phyloP scores from a whole-genome alignment of 495 filamentous ascomycete genomes.

The Aspergillus egyptiacus region DNA sequence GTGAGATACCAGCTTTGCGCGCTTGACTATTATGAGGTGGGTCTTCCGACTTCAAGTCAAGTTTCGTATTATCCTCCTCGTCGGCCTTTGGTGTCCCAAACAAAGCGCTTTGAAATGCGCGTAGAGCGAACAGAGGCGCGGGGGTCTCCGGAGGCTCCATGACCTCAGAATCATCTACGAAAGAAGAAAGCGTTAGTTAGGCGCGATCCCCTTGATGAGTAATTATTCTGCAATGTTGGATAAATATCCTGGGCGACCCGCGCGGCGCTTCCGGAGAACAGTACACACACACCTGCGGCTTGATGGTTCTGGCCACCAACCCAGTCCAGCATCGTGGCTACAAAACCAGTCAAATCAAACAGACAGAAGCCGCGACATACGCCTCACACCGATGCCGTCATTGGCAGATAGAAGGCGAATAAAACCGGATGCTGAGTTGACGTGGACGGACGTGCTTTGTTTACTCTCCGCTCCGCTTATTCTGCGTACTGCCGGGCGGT shows the following conservation, averaged over 20 bases:
- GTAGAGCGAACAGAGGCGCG: slow-evolving; percentile 86
- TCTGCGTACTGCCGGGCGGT: slow-evolving; percentile 16
- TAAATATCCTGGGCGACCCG: neutral
- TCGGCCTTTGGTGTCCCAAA: slow-evolving; percentile 75
- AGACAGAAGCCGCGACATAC: slow-evolving; percentile 5
- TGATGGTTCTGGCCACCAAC: slow-evolving; percentile 25
- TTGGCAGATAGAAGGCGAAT: slow-evolving; percentile 12
- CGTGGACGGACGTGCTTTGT: slow-evolving; percentile 32
- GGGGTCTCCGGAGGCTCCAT: slow-evolving; percentile 81
- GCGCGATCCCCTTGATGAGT: slow-evolving; percentile 8
- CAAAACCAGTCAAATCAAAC: slow-evolving; percentile 13
- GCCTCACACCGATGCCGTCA: slow-evolving; percentile 18
- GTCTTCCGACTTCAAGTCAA: slow-evolving; percentile 17
- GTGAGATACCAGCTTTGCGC: slow-evolving; percentile 20
- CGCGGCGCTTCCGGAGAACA: slow-evolving; percentile 7
- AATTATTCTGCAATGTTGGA: slow-evolving; percentile 11
- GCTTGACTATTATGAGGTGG: slow-evolving; percentile 17
- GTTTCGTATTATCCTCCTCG: slow-evolving; percentile 25
- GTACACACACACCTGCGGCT: slow-evolving; percentile 24
- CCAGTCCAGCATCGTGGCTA: slow-evolving; percentile 29
- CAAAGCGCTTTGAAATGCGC: slow-evolving; percentile 83
- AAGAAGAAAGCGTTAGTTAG: slow-evolving; percentile 17
- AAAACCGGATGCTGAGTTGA: slow-evolving; percentile 17
- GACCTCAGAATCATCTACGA: slow-evolving; percentile 33
- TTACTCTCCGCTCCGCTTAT: slow-evolving; percentile 15